Percentiles rank a stretch among this genome's conserved stretches.
These are phyloP conservation scores for Pharnaceum exiguum DNA, from an alignment of 148 eudicot species.

Conservation along the genomic window DNA sequence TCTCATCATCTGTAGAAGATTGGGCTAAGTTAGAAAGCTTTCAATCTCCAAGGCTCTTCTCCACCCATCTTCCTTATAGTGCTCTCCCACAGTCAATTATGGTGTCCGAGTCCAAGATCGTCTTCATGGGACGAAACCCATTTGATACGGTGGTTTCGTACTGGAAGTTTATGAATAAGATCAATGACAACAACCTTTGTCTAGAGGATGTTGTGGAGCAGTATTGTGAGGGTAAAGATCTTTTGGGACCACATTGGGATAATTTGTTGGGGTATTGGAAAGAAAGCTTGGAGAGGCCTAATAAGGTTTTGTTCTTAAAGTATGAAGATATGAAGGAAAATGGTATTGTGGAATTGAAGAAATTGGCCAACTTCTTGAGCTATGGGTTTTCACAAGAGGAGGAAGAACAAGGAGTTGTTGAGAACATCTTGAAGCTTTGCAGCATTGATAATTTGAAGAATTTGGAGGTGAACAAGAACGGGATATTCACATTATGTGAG, in stretches of 20 bases:
- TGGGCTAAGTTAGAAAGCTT: background rate
- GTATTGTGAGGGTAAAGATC: constrained; percentile 19
- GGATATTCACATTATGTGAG: too few species aligned
- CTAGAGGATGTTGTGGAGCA: constrained; percentile 5
- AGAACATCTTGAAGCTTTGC: constrained; percentile 28
- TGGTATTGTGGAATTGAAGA: constrained; percentile 1
- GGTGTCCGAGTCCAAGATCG: background rate
- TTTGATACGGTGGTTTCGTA: constrained; percentile 16
- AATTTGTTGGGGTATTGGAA: constrained; percentile 31
- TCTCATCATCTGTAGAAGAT: background rate
- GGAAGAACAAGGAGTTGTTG: constrained; percentile 25
- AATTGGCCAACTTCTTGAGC: constrained; percentile 31
- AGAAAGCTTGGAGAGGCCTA: constrained; percentile 19
- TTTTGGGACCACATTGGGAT: constrained; percentile 35
- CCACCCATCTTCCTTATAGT: constrained; percentile 15
- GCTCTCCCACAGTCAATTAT: constrained; percentile 5
- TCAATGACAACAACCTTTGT: too few species aligned
- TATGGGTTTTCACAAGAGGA: constrained; percentile 26
- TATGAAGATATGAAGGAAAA: constrained; percentile 42
- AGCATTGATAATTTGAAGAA: constrained; percentile 33
- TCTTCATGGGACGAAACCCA: constrained; percentile 8
- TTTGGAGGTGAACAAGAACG: constrained; percentile 42
- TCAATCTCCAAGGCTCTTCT: constrained; percentile 14
- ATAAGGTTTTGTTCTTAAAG: constrained; percentile 37
- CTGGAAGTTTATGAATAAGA: constrained; percentile 1